A percentile compares a stretch with the other conserved stretches of the same genome.
These are phyloP conservation scores for Aspergillus fischeri DNA, from an alignment of 2,329 filamentous ascomycete genomes.

Conservation along the genomic window DNA sequence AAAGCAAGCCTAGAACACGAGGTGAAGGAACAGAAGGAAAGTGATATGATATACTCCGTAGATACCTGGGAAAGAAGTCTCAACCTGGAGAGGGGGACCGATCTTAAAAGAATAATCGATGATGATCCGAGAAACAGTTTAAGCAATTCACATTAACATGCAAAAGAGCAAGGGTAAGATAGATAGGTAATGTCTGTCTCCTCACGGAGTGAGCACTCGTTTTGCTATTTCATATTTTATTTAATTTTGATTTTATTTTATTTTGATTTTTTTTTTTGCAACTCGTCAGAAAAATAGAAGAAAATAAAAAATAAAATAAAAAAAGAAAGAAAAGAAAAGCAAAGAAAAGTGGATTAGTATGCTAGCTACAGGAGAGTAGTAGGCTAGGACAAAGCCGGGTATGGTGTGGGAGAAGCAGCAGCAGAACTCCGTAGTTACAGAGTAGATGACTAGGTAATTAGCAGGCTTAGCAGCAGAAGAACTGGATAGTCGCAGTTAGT, in stretches of 20 bases:
- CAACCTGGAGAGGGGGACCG: neutral
- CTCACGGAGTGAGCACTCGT: neutral
- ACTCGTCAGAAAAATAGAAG: neutral
- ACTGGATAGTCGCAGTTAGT: neutral
- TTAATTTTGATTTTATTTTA: constrained; percentile 1
- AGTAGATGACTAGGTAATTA: neutral
- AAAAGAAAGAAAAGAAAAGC: constrained; percentile 3
- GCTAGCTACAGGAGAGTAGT: neutral
- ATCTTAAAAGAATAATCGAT: neutral
- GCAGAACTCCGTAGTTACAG: constrained; percentile 4
- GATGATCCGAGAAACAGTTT: neutral
- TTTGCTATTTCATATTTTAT: constrained; percentile 1
- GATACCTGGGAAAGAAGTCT: neutral
- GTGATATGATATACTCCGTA: neutral
- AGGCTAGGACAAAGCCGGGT: constrained; percentile 9
- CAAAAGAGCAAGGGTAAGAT: neutral
- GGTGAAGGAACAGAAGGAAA: neutral
- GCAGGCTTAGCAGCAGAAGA: neutral
- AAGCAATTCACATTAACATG: neutral
- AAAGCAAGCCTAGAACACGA: constrained; percentile 2
- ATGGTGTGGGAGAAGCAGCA: constrained; percentile 5
- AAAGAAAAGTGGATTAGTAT: neutral
- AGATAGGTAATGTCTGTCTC: neutral
- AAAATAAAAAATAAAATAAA: constrained; percentile 1
- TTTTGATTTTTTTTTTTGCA: neutral